These are phyloP conservation scores for Closterium sp. DNA, from an alignment of 139 green algal genomes.

Conservation along the genomic window DNA sequence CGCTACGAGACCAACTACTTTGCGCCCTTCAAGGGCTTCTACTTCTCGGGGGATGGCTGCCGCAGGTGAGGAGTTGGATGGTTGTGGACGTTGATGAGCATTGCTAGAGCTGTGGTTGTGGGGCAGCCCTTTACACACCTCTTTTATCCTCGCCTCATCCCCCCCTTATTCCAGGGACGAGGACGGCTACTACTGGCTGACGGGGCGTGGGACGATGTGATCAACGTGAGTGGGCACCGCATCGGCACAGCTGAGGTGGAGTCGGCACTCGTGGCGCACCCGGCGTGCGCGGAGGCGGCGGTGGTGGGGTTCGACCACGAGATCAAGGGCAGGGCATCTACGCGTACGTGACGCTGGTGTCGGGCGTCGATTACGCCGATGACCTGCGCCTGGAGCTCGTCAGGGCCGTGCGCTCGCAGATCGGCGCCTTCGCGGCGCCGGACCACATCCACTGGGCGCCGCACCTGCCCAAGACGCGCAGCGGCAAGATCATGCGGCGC, in stretches of 20 bases:
- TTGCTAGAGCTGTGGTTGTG: too few species aligned
- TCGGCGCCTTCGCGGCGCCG: constrained; percentile 82
- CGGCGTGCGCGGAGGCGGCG: constrained; percentile 46
- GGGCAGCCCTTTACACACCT: too few species aligned
- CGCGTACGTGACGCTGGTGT: constrained; percentile 49
- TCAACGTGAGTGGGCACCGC: constrained; percentile 71
- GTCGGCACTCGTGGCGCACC: constrained; percentile 53
- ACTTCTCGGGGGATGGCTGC: constrained; percentile 76
- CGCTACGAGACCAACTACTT: constrained; percentile 95
- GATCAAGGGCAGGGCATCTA: constrained; percentile 57
- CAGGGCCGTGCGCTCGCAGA: neutral
- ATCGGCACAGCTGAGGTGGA: constrained; percentile 62
- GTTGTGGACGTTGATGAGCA: too few species aligned
- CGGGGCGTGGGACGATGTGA: constrained; percentile 87
- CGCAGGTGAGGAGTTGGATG: constrained; percentile 8
- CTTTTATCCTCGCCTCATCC: neutral
- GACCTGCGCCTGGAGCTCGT: constrained; percentile 70
- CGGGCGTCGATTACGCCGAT: constrained; percentile 20
- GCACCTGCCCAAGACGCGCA: constrained; percentile 58
- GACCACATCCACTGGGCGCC: constrained; percentile 89
- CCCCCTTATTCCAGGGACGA: constrained; percentile 17
- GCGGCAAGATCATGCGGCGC: constrained; percentile 86
- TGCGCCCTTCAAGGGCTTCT: constrained; percentile 76
- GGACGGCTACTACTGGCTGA: constrained; percentile 79
- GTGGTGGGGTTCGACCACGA: constrained; percentile 50